phyloP scores from a whole-genome alignment of 352 stramenopile species.

The Aphanomyces astaci region DNA sequence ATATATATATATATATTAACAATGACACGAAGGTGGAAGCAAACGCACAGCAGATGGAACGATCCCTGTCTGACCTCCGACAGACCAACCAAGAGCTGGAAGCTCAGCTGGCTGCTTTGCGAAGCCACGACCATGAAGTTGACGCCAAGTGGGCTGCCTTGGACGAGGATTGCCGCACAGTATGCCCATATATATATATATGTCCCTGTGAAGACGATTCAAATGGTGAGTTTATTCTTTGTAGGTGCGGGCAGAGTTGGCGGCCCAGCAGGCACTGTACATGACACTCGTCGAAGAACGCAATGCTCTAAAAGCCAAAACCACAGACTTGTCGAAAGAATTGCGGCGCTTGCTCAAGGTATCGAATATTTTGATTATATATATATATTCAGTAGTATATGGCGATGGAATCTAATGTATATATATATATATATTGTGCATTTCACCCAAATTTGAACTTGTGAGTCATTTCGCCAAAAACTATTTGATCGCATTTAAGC shows the following conservation, averaged over 20 bases:
- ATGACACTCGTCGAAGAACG: slow-evolving; percentile 12
- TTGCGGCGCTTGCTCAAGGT: slow-evolving; percentile 11
- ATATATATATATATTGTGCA: too few relatives aligned
- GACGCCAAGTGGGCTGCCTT: not conserved
- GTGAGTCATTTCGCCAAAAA: too few relatives aligned
- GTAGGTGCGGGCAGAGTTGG: slow-evolving; percentile 11
- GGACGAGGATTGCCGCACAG: not conserved
- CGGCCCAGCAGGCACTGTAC: not conserved
- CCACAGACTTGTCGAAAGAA: slow-evolving; percentile 1
- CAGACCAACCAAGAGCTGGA: not conserved
- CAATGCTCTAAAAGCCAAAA: slow-evolving; percentile 11
- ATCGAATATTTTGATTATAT: too few relatives aligned
- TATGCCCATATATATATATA: too few relatives aligned
- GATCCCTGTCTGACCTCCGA: not conserved
- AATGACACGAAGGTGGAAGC: not conserved
- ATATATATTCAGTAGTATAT: too few relatives aligned
- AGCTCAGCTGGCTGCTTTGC: not conserved
- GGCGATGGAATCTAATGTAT: too few relatives aligned
- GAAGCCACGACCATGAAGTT: not conserved
- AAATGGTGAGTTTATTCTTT: too few relatives aligned
- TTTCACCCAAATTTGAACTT: too few relatives aligned
- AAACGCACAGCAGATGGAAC: not conserved
- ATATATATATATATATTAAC: too few relatives aligned
- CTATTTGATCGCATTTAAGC: too few relatives aligned
- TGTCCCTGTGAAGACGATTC: too few relatives aligned